These are phyloP conservation scores for Xylariaceae sp. DNA, from an alignment of 2,329 filamentous ascomycete species.

Conservation along the genomic window DNA sequence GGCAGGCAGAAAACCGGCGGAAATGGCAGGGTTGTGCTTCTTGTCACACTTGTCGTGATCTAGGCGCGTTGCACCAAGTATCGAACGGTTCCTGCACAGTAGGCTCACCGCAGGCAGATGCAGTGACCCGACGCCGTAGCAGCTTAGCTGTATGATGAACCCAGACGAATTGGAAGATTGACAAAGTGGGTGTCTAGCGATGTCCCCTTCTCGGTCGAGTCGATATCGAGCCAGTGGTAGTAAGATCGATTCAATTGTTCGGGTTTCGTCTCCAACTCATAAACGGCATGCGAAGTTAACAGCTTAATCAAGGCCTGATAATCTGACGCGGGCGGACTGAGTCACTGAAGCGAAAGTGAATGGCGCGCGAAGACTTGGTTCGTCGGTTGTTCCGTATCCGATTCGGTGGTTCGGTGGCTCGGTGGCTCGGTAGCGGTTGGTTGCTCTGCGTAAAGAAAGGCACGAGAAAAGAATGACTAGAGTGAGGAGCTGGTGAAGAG, in stretches of 20 bases:
- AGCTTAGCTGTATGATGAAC: conserved; percentile 3
- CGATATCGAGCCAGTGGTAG: not conserved
- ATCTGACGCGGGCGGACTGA: not conserved
- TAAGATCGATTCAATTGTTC: not conserved
- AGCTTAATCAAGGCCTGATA: not conserved
- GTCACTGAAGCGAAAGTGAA: conserved; percentile 2
- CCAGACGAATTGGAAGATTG: conserved; percentile 7
- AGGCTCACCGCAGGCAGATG: conserved; percentile 30
- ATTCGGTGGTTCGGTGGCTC: not conserved
- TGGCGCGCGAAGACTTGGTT: not conserved
- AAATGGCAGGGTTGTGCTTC: not conserved
- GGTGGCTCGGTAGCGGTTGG: not conserved
- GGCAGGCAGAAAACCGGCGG: not conserved
- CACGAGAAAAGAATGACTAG: conserved; percentile 15
- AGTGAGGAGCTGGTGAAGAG: conserved; percentile 1
- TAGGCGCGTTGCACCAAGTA: conserved; percentile 19
- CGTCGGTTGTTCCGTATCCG: not conserved
- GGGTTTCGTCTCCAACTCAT: not conserved
- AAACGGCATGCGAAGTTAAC: not conserved
- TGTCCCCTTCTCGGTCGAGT: not conserved
- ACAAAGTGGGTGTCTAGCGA: not conserved
- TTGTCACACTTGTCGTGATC: conserved; percentile 7
- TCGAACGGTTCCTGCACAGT: conserved; percentile 29
- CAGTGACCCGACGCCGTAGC: conserved; percentile 26
- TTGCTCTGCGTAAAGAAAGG: not conserved